These are phyloP conservation scores for Cornus suecica DNA, from an alignment of 148 eudicot species.

Conservation along the genomic window DNA sequence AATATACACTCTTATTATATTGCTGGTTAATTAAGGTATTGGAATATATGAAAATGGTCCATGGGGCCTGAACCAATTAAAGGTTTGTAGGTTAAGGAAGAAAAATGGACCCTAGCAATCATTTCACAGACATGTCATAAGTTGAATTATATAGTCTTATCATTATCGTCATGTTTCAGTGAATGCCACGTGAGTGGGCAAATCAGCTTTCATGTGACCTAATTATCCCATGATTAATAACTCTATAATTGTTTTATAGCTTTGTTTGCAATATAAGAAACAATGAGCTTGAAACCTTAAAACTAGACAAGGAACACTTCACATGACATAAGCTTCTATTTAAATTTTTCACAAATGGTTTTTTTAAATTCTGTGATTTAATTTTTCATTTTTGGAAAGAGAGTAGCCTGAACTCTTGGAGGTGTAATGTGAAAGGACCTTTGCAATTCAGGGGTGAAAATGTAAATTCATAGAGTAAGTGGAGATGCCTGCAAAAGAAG, in stretches of 20 bases:
- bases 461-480: not conserved
- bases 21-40: slow-evolving; percentile 10
- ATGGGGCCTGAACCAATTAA: slow-evolving; percentile 43
- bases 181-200: slow-evolving; percentile 30
- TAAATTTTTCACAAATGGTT: too few species aligned
- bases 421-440: not conserved
- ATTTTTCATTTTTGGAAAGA: too few species aligned
- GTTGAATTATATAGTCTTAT: not conserved
- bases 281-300: not conserved
- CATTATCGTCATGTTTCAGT: not conserved
- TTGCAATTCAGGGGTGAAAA: too few species aligned
- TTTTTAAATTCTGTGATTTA: too few species aligned
- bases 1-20: too few species aligned
- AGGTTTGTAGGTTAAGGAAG: slow-evolving; percentile 26
- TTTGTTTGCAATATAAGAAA: slow-evolving; percentile 2
- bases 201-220: not conserved
- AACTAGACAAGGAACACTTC: too few species aligned
- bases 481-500: not conserved
- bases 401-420: not conserved
- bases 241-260: not conserved
- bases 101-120: slow-evolving; percentile 20
- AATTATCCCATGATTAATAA: not conserved
- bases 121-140: slow-evolving; percentile 5
- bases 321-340: too few species aligned
- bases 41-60: slow-evolving; percentile 37